phyloP scores from a whole-genome alignment of 129 eudicot species.

The Tanacetum coccineum region DNA sequence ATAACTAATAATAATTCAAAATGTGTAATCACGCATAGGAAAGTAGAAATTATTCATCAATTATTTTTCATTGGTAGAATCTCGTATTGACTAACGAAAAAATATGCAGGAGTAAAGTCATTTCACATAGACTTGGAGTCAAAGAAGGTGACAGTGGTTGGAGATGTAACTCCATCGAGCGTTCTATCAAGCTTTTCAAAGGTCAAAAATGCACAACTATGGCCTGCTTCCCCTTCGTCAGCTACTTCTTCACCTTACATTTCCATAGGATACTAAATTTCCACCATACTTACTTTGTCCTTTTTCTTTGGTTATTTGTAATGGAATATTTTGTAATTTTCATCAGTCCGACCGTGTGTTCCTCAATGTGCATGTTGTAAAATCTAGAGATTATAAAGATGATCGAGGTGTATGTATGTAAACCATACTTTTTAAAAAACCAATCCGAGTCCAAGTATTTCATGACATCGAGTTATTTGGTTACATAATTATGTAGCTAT shows the following conservation, averaged over 20 bases:
- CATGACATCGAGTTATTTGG: not conserved
- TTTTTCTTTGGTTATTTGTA: slow-evolving; percentile 13
- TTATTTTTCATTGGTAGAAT: not conserved
- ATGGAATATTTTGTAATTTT: slow-evolving; percentile 16
- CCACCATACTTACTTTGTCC: slow-evolving; percentile 9
- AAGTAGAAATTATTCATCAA: no score
- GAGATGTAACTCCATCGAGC: slow-evolving; percentile 44
- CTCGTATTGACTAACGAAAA: not conserved
- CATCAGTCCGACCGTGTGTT: slow-evolving; percentile 4
- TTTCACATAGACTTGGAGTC: slow-evolving; percentile 48
- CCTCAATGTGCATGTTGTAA: not conserved
- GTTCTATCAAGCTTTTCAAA: slow-evolving; percentile 43
- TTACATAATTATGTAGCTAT: no score
- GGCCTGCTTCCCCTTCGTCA: slow-evolving; percentile 34
- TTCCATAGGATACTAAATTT: slow-evolving; percentile 30
- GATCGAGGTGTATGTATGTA: not conserved
- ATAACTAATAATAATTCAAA: no score
- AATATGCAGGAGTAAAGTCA: slow-evolving; percentile 44
- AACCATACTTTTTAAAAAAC: slow-evolving; percentile 9
- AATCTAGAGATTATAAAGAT: not conserved
- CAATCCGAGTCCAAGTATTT: not conserved
- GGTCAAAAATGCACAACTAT: slow-evolving; percentile 38
- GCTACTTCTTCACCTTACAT: slow-evolving; percentile 26
- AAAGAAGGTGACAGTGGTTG: slow-evolving; percentile 47
- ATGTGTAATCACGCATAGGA: no score